Conservation (phyloP, 148 eudicot species). For the Rheum nobile region DNA sequence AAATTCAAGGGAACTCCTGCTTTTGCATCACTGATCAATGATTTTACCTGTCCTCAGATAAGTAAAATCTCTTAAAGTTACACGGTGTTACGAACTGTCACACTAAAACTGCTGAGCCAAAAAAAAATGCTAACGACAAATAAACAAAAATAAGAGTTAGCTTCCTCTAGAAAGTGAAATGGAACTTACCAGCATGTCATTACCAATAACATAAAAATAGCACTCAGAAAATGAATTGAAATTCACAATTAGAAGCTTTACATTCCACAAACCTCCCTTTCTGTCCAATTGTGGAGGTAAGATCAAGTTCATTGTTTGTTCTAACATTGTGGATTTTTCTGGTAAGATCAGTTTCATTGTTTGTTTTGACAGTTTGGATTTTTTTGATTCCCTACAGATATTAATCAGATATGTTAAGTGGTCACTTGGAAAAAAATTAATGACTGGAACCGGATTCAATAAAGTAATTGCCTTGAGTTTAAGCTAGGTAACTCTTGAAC, state of each 20-base stretch:
- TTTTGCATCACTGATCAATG: slow-evolving; percentile 76
- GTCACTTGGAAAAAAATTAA: neutral
- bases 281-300: neutral
- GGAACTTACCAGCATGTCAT: neutral
- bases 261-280: neutral
- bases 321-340: no score
- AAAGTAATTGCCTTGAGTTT: no score
- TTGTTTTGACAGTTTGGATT: neutral
- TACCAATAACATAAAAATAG: neutral
- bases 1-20: slow-evolving; percentile 60
- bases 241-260: neutral
- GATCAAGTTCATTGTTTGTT: neutral
- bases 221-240: neutral
- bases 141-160: neutral
- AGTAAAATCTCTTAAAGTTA: neutral
- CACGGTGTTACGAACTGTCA: neutral
- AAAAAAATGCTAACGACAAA: neutral
- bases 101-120: neutral
- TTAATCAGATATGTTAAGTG: neutral
- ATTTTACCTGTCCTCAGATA: slow-evolving; percentile 52
- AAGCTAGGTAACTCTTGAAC: no score
- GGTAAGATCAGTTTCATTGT: neutral
- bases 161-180: neutral
- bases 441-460: neutral
- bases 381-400: neutral